Percentiles rank a stretch among this genome's conserved stretches.
Evolutionary conservation across 257 asterid species (phyloP).

Genomic region (Osmanthus fragrans): DNA sequence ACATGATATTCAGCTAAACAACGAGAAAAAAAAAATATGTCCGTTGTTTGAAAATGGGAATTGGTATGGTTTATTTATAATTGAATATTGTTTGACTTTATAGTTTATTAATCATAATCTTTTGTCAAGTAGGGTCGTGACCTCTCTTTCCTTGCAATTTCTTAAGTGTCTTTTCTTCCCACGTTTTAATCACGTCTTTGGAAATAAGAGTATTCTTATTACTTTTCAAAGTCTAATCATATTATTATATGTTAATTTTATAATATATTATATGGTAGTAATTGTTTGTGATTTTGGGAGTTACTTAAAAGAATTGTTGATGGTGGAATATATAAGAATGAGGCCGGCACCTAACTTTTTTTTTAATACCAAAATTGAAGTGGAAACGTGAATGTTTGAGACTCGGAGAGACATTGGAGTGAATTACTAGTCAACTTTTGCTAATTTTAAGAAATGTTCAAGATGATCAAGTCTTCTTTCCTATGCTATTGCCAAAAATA

Average conservation of each 20-base stretch:
- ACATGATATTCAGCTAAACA: too few relatives aligned
- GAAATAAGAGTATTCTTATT: background rate
- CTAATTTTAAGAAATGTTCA: background rate
- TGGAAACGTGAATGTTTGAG: background rate
- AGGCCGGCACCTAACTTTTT: background rate
- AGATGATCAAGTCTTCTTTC: too few relatives aligned
- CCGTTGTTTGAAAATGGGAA: too few relatives aligned
- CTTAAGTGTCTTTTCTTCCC: background rate
- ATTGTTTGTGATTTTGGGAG: background rate
- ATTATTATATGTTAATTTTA: background rate
- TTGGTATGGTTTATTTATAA: too few relatives aligned
- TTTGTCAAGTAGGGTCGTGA: too few relatives aligned
- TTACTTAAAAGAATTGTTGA: background rate
- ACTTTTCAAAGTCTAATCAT: background rate
- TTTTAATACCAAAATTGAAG: background rate
- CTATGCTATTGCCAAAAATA: too few relatives aligned
- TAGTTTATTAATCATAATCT: too few relatives aligned
- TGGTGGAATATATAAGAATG: background rate
- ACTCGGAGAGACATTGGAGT: too few relatives aligned
- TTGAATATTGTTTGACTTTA: too few relatives aligned
- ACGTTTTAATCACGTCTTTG: conserved; percentile 18
- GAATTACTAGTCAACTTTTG: background rate
- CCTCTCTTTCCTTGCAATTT: conserved; percentile 24
- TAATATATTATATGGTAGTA: background rate
- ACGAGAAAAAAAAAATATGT: too few relatives aligned